These are phyloP conservation scores for Piper longum DNA, from an alignment of 164 flowering plant genomes.

Conservation along the genomic window DNA sequence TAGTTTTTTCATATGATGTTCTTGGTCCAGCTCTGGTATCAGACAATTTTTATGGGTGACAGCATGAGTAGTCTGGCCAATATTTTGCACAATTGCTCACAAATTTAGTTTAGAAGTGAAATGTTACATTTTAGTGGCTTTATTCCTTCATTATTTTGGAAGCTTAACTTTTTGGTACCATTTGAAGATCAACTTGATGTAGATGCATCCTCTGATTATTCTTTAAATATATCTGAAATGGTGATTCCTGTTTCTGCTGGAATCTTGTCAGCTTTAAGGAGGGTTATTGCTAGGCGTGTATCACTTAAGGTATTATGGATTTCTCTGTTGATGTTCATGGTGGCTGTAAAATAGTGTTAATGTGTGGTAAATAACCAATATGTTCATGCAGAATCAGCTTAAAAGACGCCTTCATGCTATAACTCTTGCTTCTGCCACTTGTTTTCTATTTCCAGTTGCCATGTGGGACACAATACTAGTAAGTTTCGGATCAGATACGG, in stretches of 20 bases:
- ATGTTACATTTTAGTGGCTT: not conserved
- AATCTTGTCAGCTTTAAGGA: slow-evolving; percentile 81
- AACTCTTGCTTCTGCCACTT: slow-evolving; percentile 79
- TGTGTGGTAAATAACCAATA: not conserved
- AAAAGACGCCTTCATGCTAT: slow-evolving; percentile 90
- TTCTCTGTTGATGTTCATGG: not conserved
- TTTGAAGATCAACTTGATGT: slow-evolving; percentile 35
- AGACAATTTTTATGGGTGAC: no score
- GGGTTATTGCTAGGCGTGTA: slow-evolving; percentile 93
- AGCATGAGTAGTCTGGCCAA: no score
- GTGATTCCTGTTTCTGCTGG: slow-evolving; percentile 74
- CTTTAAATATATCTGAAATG: slow-evolving; percentile 54
- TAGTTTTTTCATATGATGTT: no score
- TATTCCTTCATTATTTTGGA: not conserved
- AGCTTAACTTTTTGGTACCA: slow-evolving; percentile 65
- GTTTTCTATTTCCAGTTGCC: slow-evolving; percentile 92
- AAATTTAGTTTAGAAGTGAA: no score
- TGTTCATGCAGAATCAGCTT: slow-evolving; percentile 66
- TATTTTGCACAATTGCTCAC: no score
- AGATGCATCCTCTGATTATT: slow-evolving; percentile 25
- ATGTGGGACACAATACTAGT: slow-evolving; percentile 91
- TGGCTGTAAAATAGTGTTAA: not conserved
- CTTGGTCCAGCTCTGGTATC: no score
- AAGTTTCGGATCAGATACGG: slow-evolving; percentile 15
- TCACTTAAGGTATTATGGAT: slow-evolving; percentile 64